Conservation (phyloP, 2,329 filamentous ascomycete species). For the Ciborinia camelliae region DNA sequence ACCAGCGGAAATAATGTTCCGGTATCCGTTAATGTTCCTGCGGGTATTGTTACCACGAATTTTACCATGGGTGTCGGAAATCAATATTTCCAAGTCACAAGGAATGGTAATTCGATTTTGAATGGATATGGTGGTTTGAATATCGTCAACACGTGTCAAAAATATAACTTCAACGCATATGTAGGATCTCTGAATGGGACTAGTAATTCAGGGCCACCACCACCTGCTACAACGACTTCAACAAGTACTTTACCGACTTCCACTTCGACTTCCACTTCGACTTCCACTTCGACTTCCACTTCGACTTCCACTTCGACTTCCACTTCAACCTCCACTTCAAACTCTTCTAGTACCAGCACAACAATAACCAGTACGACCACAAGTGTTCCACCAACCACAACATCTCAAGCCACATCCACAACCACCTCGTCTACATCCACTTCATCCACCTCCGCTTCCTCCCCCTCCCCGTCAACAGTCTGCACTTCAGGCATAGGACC, state of each 20-base stretch:
- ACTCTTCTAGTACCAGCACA: not conserved
- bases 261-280: conserved; percentile 6
- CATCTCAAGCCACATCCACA: not conserved
- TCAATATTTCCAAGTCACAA: conserved; percentile 35
- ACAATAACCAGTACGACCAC: not conserved
- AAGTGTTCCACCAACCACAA: not conserved
- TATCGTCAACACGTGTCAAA: conserved; percentile 32
- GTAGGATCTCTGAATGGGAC: conserved; percentile 31
- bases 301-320: not conserved
- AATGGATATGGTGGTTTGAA: conserved; percentile 30
- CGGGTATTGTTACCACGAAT: conserved; percentile 37
- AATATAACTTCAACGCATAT: conserved; percentile 40
- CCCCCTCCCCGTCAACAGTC: conserved; percentile 9
- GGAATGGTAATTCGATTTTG: conserved; percentile 27
- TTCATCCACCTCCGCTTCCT: conserved; percentile 16
- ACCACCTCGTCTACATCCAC: not conserved
- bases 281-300: conserved; percentile 3
- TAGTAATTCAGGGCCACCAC: conserved; percentile 15
- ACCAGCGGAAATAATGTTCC: conserved; percentile 32
- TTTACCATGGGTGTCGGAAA: conserved; percentile 37
- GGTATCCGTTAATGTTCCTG: conserved; percentile 33
- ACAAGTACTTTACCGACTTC: conserved; percentile 13
- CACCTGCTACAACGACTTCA: conserved; percentile 10
- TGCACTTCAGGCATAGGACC: conserved; percentile 32
- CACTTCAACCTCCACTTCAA: not conserved